Evolutionary conservation across 2,329 filamentous ascomycete genomes (phyloP), one percentile per base, ranked within the genome.

Genomic region (Dactylellina cionopaga): DNA sequence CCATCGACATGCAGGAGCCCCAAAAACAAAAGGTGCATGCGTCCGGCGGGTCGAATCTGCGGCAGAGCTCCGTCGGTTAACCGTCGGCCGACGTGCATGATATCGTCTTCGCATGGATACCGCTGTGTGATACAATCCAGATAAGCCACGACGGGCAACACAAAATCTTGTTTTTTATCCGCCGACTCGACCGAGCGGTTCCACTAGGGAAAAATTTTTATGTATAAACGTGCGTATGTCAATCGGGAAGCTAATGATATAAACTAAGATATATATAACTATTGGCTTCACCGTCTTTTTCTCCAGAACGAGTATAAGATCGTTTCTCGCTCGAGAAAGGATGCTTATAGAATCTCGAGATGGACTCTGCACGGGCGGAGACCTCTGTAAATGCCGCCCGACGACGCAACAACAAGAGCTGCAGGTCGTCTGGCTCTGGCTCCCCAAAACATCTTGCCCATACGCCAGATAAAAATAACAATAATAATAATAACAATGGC

Each of bases 361-460:
- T 72, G 68, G 68, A 72, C 68, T 72, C 68, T 64, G 68, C 59
- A 72, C 46, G 46, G 52, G 66, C 66, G 51, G 66, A 72, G 59
- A 62, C 66, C 24, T 72, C 66, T 49, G 68, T 17, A 27, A 39
- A 46, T 13, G 68, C 59, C 41, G 59, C 54, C 27, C 59, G 68
- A 47, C 68, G 68, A 55, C 68, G 68, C 51, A 54, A 22, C n/a
- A 49, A 58, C 4, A 2, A 9, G 9, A 56, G 25, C 22, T 46
- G 52, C 44, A 54, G 46, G 44, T 60, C 68, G 17, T 44, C 52
- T 47, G 43, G 51, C 13, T 60, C 59, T 13, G 37, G 37, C n/a
- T 72, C 59, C 11, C 68, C 68, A 10, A 55, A 51, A 54, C 51
- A 64, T 51, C 17, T 27, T 9, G 24, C 59, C 15, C 47, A 41